Conservation (phyloP, 2,329 filamentous ascomycete species). For the Epichloe hybrida region DNA sequence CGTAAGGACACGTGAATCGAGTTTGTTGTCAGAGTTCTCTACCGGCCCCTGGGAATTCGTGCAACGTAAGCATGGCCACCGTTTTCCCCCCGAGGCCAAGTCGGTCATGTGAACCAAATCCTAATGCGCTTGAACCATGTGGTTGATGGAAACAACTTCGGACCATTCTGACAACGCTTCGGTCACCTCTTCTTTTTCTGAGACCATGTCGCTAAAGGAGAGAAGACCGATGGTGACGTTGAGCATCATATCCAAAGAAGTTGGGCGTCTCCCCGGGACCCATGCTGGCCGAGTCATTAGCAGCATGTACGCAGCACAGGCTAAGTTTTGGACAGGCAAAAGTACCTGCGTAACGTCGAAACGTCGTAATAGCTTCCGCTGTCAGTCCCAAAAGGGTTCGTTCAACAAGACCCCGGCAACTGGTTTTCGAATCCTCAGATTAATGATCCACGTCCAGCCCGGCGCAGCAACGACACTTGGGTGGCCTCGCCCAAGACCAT, state of each 20-base stretch:
- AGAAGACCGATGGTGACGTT: not conserved
- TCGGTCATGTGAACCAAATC: not conserved
- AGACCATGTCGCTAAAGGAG: not conserved
- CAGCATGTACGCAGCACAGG: not conserved
- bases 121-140: not conserved
- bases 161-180: not conserved
- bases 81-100: not conserved
- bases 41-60: not conserved
- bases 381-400: not conserved
- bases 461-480: not conserved
- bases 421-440: not conserved
- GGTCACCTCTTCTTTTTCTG: not conserved
- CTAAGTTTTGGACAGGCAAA: not conserved
- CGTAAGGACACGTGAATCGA: not conserved
- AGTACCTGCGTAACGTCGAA: not conserved
- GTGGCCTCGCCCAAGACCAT: not conserved
- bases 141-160: not conserved
- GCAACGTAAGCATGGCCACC: not conserved
- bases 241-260: not conserved
- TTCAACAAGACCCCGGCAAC: not conserved
- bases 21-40: not conserved
- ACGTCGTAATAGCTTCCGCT: constrained; percentile 3
- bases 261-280: not conserved
- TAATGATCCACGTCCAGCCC: not conserved
- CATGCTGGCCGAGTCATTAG: not conserved